Conservation (phyloP, 306 rosid genomes). For the Gastrolobium villosum region DNA sequence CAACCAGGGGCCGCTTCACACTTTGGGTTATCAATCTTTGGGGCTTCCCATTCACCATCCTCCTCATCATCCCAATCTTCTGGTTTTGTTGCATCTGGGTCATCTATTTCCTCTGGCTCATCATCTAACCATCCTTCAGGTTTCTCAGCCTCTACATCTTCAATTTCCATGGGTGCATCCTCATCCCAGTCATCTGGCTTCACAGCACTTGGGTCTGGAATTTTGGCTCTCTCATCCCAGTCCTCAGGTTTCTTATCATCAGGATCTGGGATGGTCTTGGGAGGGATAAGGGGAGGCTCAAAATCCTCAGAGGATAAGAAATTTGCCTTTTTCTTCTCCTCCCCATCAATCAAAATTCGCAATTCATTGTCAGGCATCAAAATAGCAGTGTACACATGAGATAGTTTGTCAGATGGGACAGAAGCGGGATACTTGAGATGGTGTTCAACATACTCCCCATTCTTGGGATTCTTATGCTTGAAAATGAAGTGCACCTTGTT, state of each 20-base stretch:
- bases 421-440: conserved; percentile 90
- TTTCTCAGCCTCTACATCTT: conserved; percentile 90
- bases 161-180: conserved; percentile 93
- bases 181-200: conserved; percentile 99
- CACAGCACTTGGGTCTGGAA: conserved; percentile 83
- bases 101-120: conserved; percentile 94
- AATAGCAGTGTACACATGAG: conserved; percentile 93
- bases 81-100: conserved; percentile 90
- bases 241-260: conserved; percentile 98
- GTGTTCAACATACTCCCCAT: conserved; percentile 85
- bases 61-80: conserved; percentile 98
- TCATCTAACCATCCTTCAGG: conserved; percentile 99
- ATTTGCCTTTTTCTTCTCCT: conserved; percentile 66
- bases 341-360: conserved; percentile 61
- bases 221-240: conserved; percentile 95
- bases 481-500: conserved; percentile 97
- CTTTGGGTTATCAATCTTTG: conserved; percentile 83
- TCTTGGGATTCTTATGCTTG: conserved; percentile 95
- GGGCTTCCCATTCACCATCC: conserved; percentile 96
- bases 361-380: conserved; percentile 65
- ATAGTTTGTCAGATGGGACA: conserved; percentile 85
- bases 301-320: conserved; percentile 88
- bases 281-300: conserved; percentile 84
- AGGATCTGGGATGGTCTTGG: conserved; percentile 93
- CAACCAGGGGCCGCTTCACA: conserved; percentile 88